A percentile compares a stretch with the other conserved stretches of the same genome.
Evolutionary conservation across 2,329 filamentous ascomycete species (phyloP).

Genomic region (Exophiala aquamarina): DNA sequence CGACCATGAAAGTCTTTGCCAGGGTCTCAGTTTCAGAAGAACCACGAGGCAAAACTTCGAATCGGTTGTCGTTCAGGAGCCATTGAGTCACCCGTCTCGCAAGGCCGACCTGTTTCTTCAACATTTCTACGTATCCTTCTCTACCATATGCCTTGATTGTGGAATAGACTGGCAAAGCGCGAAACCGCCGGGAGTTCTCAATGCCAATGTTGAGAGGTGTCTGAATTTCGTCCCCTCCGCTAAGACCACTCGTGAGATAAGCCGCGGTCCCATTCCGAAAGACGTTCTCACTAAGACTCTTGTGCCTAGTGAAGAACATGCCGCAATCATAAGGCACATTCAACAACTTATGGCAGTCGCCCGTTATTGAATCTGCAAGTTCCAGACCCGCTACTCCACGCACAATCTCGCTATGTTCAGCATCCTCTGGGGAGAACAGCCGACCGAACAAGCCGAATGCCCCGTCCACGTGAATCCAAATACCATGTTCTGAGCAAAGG

Average conservation of each 20-base stretch:
- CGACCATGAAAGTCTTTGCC: slow-evolving; percentile 64
- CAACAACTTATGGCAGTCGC: slow-evolving; percentile 87
- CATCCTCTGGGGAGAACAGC: slow-evolving; percentile 52
- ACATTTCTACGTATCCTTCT: slow-evolving; percentile 66
- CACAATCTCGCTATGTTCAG: slow-evolving; percentile 57
- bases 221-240: slow-evolving; percentile 53
- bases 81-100: slow-evolving; percentile 67
- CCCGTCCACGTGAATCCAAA: slow-evolving; percentile 89
- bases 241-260: slow-evolving; percentile 50
- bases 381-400: slow-evolving; percentile 64
- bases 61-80: slow-evolving; percentile 61
- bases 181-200: slow-evolving; percentile 88
- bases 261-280: slow-evolving; percentile 85
- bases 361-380: slow-evolving; percentile 81
- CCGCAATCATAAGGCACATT: slow-evolving; percentile 95
- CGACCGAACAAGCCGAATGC: slow-evolving; percentile 85
- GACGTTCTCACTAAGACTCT: slow-evolving; percentile 57
- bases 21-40: slow-evolving; percentile 42
- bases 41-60: slow-evolving; percentile 63
- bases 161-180: slow-evolving; percentile 85
- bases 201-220: slow-evolving; percentile 84
- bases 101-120: slow-evolving; percentile 70
- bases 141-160: slow-evolving; percentile 73
- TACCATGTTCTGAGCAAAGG: slow-evolving; percentile 69
- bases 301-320: slow-evolving; percentile 76